Evolutionary conservation across 23 red algal genomes (phyloP).

Genomic region (Gracilaria domingensis): DNA sequence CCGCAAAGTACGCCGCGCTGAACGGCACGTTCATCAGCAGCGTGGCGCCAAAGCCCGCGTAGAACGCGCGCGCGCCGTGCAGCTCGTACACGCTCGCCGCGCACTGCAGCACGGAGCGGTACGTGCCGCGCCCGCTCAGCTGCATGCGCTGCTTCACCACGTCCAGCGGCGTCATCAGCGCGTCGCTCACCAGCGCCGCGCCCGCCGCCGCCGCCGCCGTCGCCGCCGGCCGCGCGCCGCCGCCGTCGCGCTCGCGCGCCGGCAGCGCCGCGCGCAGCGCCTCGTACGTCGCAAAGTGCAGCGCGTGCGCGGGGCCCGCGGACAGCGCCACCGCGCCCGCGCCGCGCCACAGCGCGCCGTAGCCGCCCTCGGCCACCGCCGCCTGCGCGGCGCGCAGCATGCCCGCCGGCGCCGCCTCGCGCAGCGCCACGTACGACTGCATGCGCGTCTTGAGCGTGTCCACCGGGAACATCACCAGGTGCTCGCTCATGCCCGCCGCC

Average conservation of each 20-base stretch:
- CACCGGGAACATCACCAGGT: conserved; percentile 90
- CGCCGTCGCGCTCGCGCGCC: conserved; percentile 27
- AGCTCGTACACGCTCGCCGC: conserved; percentile 68
- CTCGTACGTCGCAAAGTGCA: conserved; percentile 94
- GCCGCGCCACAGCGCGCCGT: conserved; percentile 78
- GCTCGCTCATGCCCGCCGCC: conserved; percentile 90
- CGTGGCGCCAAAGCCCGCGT: conserved; percentile 83
- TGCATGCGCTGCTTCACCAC: conserved; percentile 99
- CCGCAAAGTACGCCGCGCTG: conserved; percentile 77
- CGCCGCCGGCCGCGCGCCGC: conserved; percentile 44
- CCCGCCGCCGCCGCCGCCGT: conserved; percentile 76
- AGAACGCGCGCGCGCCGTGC: conserved; percentile 84
- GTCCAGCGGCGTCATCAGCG: conserved; percentile 92
- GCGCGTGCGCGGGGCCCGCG: conserved; percentile 93
- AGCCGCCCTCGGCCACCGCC: conserved; percentile 44
- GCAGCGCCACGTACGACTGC: conserved; percentile 85
- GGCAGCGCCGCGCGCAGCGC: conserved; percentile 21
- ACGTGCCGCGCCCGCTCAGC: conserved; percentile 25
- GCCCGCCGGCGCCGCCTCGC: not conserved
- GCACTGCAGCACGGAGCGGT: conserved; percentile 55
- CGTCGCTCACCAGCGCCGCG: conserved; percentile 87
- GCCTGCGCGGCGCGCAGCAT: conserved; percentile 15
- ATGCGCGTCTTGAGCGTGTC: conserved; percentile 98
- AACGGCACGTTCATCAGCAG: conserved; percentile 98
- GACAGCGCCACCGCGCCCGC: conserved; percentile 81